Evolutionary conservation across 306 rosid genomes (phyloP).

Genomic region (Neltuma alba): DNA sequence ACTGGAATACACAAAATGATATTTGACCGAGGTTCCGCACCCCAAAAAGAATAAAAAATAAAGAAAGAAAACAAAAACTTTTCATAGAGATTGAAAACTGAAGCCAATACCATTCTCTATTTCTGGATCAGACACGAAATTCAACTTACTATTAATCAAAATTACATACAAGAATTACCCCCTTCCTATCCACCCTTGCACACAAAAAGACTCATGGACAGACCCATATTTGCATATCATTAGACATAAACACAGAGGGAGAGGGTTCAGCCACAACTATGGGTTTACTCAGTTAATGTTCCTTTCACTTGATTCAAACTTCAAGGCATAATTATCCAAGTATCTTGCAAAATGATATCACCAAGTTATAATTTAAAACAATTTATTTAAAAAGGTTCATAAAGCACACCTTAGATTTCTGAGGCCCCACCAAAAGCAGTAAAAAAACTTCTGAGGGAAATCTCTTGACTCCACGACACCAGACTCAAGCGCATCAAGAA

Average conservation of each 20-base stretch:
- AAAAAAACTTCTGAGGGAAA: conserved; percentile 79
- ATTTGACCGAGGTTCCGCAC: conserved; percentile 9
- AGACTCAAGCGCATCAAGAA: conserved; percentile 87
- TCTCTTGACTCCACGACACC: conserved; percentile 77
- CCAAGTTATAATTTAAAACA: conserved; percentile 14
- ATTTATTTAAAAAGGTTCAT: conserved; percentile 28
- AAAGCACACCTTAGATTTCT: conserved; percentile 78
- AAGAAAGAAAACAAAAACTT: neutral
- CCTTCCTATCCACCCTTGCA: neutral
- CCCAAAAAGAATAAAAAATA: neutral
- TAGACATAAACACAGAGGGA: neutral
- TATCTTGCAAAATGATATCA: conserved; percentile 1
- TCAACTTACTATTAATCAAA: neutral
- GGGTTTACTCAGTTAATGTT: conserved; percentile 12
- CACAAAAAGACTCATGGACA: neutral
- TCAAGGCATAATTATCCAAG: conserved; percentile 17
- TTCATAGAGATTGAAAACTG: conserved; percentile 13
- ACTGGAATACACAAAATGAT: conserved; percentile 21
- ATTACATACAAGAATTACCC: neutral
- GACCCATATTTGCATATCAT: neutral
- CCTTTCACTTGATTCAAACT: conserved; percentile 18
- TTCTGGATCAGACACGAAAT: conserved; percentile 16
- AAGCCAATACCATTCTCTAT: conserved; percentile 30
- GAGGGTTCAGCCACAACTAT: conserved; percentile 7
- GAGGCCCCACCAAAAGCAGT: conserved; percentile 98